Evolutionary conservation across 2,329 filamentous ascomycete genomes (phyloP).

Genomic region (Aspergillus pseudonomiae): DNA sequence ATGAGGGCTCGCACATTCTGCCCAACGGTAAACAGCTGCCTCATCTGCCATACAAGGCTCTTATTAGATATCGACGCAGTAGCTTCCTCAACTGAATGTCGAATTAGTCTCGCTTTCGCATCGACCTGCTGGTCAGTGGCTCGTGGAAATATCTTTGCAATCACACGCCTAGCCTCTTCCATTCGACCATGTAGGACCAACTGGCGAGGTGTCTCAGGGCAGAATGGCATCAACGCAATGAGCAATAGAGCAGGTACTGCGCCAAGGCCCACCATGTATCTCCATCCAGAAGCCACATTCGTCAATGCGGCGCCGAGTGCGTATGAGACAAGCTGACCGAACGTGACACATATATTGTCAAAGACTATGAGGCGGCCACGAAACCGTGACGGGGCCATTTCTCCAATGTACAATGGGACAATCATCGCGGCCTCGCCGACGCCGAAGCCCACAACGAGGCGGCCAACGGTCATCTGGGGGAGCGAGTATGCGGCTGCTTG

Average conservation of each 20-base stretch:
- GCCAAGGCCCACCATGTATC: conserved; percentile 55
- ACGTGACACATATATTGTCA: conserved; percentile 52
- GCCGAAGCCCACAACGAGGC: conserved; percentile 54
- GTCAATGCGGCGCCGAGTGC: conserved; percentile 48
- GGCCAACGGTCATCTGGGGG: conserved; percentile 49
- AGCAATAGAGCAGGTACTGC: conserved; percentile 53
- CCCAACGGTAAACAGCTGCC: conserved; percentile 50
- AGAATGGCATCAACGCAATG: conserved; percentile 47
- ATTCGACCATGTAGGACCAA: conserved; percentile 46
- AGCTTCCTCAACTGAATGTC: conserved; percentile 41
- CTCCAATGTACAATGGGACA: conserved; percentile 52
- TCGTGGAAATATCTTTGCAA: conserved; percentile 31
- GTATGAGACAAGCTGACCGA: conserved; percentile 47
- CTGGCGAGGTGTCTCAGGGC: conserved; percentile 54
- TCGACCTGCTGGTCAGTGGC: conserved; percentile 46
- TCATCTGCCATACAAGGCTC: conserved; percentile 46
- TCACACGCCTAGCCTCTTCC: conserved; percentile 43
- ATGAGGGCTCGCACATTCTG: conserved; percentile 50
- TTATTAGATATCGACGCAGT: conserved; percentile 34
- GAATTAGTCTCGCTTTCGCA: conserved; percentile 50
- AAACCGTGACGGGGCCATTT: conserved; percentile 54
- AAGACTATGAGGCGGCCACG: conserved; percentile 45
- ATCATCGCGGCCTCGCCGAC: conserved; percentile 55
- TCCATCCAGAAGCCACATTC: conserved; percentile 49
- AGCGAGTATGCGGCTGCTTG: conserved; percentile 43